phyloP scores from a whole-genome alignment of 129 eudicot genomes.

The Pulicaria dysenterica region DNA sequence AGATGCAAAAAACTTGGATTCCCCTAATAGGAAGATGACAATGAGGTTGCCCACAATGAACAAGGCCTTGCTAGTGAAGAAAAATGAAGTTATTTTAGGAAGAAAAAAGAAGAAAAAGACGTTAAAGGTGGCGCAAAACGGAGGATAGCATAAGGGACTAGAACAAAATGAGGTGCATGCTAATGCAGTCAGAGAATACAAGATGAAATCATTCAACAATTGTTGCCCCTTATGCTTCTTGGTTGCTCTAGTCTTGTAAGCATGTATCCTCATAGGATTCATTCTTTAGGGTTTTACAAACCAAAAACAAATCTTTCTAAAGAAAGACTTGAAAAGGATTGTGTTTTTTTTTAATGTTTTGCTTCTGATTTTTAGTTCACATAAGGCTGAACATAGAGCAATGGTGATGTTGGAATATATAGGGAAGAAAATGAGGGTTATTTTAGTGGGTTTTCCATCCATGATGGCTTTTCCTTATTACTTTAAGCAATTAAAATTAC shows the following conservation, averaged over 20 bases:
- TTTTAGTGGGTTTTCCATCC: constrained; percentile 39
- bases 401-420: constrained; percentile 39
- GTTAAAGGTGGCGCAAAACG: constrained; percentile 46
- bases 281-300: constrained; percentile 21
- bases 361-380: background rate
- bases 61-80: constrained; percentile 51
- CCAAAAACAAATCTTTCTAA: constrained; percentile 26
- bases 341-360: background rate
- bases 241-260: constrained; percentile 32
- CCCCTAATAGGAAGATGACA: constrained; percentile 58
- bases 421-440: constrained; percentile 32
- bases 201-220: constrained; percentile 40
- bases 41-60: constrained; percentile 64
- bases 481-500: constrained; percentile 38
- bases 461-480: constrained; percentile 27
- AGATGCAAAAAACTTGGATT: constrained; percentile 38
- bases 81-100: constrained; percentile 44
- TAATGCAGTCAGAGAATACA: constrained; percentile 50
- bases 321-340: constrained; percentile 18
- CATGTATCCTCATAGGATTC: constrained; percentile 40
- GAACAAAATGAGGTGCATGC: constrained; percentile 52
- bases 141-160: constrained; percentile 66
- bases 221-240: constrained; percentile 54
- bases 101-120: constrained; percentile 46
- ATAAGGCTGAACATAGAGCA: constrained; percentile 47